Evolutionary conservation across 495 filamentous ascomycete species (phyloP).

Genomic region (Hyaloscypha hepaticicola): DNA sequence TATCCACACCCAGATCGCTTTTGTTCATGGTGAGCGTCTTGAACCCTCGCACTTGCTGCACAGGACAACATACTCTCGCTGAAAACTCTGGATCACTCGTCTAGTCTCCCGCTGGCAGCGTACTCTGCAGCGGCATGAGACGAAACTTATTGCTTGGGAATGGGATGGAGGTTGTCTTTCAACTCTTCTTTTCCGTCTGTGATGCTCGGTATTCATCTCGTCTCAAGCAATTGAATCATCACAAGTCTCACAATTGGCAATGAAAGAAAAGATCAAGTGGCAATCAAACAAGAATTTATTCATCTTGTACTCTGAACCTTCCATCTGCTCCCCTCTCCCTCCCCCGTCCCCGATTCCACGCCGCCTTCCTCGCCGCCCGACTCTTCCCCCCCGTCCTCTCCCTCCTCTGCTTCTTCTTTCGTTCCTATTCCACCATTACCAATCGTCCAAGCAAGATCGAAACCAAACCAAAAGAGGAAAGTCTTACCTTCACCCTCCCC

Average conservation of each 20-base stretch:
- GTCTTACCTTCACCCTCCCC: not conserved
- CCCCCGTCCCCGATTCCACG: not conserved
- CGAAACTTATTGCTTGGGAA: not conserved
- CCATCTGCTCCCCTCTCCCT: not conserved
- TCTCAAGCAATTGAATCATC: not conserved
- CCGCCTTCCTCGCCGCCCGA: not conserved
- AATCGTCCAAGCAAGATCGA: not conserved
- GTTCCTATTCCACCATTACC: not conserved
- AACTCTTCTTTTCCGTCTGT: not conserved
- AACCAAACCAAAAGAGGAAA: not conserved
- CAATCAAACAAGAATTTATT: not conserved
- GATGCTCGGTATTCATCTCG: too few species aligned
- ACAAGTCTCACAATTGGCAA: not conserved
- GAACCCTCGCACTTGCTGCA: not conserved
- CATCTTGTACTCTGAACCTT: not conserved
- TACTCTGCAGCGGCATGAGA: not conserved
- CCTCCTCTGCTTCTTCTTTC: not conserved
- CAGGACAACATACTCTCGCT: not conserved
- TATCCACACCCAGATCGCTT: not conserved
- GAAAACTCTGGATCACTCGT: not conserved
- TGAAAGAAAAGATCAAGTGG: not conserved
- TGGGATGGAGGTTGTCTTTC: not conserved
- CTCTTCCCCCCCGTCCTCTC: not conserved
- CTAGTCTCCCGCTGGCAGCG: not conserved
- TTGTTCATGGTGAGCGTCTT: not conserved